Percentiles rank a stretch among this genome's conserved stretches.
Evolutionary conservation across 2,329 filamentous ascomycete species (phyloP).

Genomic region (Emergomyces pasteurianus): DNA sequence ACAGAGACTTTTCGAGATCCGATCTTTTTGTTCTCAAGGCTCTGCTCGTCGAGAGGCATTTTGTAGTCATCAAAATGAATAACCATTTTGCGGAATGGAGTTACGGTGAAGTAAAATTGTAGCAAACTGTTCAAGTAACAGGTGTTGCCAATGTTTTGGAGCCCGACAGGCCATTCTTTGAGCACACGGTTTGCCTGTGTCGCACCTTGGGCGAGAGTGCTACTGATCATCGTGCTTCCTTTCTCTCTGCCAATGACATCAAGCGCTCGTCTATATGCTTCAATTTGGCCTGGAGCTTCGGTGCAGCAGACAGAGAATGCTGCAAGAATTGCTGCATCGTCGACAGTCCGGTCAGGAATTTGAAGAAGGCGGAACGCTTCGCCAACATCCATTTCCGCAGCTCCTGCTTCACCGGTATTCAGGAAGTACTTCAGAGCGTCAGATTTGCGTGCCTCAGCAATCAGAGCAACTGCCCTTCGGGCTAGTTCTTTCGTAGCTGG

Average conservation of each 20-base stretch:
- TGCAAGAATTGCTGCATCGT: constrained; percentile 39
- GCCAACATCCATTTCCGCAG: constrained; percentile 43
- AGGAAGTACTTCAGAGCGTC: constrained; percentile 41
- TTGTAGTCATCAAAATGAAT: constrained; percentile 61
- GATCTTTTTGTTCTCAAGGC: constrained; percentile 55
- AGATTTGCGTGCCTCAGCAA: constrained; percentile 48
- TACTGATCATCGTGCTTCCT: constrained; percentile 26
- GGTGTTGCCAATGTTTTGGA: constrained; percentile 92
- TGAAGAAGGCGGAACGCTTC: constrained; percentile 42
- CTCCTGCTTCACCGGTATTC: constrained; percentile 38
- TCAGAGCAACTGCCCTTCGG: constrained; percentile 44
- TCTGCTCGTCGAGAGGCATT: constrained; percentile 53
- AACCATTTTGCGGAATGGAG: constrained; percentile 67
- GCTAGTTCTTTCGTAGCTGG: constrained; percentile 39
- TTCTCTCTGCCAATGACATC: constrained; percentile 35
- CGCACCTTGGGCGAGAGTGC: constrained; percentile 21
- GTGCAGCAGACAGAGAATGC: constrained; percentile 36
- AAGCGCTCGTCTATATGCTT: constrained; percentile 36
- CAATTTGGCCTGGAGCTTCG: constrained; percentile 35
- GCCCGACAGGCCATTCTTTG: constrained; percentile 62
- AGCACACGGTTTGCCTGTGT: constrained; percentile 22
- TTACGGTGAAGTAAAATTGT: constrained; percentile 87
- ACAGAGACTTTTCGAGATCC: constrained; percentile 57
- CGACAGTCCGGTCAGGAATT: constrained; percentile 41
- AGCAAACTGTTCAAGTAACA: constrained; percentile 96